Evolutionary conservation across 371 early-diverging fungal species (phyloP), one percentile per base, ranked within the genome.

Genomic region (Mucor plumbeus): DNA sequence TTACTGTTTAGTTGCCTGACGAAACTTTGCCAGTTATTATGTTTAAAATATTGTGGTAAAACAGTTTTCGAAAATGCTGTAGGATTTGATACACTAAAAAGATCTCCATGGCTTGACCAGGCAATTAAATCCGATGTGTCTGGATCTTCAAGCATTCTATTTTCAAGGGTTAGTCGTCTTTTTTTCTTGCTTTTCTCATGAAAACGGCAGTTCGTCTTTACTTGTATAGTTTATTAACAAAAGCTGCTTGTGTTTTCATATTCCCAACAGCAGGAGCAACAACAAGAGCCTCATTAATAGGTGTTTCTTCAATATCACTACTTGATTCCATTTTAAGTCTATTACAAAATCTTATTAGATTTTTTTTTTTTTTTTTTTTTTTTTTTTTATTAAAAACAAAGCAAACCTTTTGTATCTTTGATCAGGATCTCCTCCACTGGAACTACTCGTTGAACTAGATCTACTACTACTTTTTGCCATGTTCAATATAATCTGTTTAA

Each of bases 11-110:
- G 85, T 75, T 98, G 98, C 9, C 98, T 86, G 9, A 97, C 93
- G 83, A 98, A 97, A 57, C 91, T 91, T 31, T 94, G 90, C 75
- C 95, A 91, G 71, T 97, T 96, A 73, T 88, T 93, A 81, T 96
- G 96, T 72, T 95, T 95, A 76, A 96, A 96, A 73, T 91, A 90
- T 55, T 78, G 83, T 7, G 94, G 93, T 14, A 97, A 79, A 43
- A 96, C 88, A 17, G 58, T 61, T 61, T 80, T 77, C 11, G 82
- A 75, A 47, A 84, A 84, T 13, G 71, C 59, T 1, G 84, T 80
- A 5, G 86, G 82, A 66, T 87, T 83, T 8, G 84, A 79, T 13
- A 90, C 90, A 62, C 87, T 84, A 59, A 90, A 90, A 15, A 85
- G 68, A 61, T 88, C 86, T 39, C 90, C 90, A 4, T 79, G 77